phyloP scores from a whole-genome alignment of 2,329 filamentous ascomycete genomes.

The Fusarium nodosum region DNA sequence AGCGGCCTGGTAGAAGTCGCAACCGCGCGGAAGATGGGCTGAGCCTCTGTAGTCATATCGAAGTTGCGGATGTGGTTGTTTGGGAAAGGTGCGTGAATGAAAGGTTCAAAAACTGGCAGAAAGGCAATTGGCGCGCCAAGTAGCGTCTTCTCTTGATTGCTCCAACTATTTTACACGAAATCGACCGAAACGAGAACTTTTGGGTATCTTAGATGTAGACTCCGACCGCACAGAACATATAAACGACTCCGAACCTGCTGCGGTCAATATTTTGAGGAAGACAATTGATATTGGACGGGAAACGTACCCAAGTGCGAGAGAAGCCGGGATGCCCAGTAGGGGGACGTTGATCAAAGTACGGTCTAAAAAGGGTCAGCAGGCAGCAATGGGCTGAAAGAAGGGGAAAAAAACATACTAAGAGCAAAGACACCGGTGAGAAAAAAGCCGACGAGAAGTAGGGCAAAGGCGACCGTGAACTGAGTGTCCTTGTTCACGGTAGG shows the following conservation, averaged over 20 bases:
- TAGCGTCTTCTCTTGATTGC: conserved; percentile 52
- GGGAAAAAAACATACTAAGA: conserved; percentile 88
- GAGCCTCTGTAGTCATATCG: conserved; percentile 53
- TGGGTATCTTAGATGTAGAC: conserved; percentile 88
- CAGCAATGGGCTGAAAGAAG: background rate
- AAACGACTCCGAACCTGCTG: conserved; percentile 88
- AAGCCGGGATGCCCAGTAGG: conserved; percentile 86
- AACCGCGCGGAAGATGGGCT: conserved; percentile 78
- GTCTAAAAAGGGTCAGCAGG: conserved; percentile 68
- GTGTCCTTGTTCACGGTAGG: conserved; percentile 83
- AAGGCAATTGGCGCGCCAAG: conserved; percentile 50
- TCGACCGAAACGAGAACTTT: conserved; percentile 51
- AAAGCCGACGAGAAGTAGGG: conserved; percentile 79
- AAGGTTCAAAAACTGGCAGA: conserved; percentile 43
- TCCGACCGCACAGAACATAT: conserved; percentile 98
- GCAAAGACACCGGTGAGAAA: conserved; percentile 84
- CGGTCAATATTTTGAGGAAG: conserved; percentile 37
- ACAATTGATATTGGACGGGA: background rate
- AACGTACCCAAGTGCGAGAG: conserved; percentile 88
- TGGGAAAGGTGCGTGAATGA: conserved; percentile 22
- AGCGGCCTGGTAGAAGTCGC: conserved; percentile 83
- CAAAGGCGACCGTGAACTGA: conserved; percentile 86
- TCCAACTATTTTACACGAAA: conserved; percentile 57
- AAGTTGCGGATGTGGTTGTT: conserved; percentile 16
- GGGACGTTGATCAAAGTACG: conserved; percentile 83